phyloP scores from a whole-genome alignment of 2,329 filamentous ascomycete species.

The Trichoderma koningiopsis region DNA sequence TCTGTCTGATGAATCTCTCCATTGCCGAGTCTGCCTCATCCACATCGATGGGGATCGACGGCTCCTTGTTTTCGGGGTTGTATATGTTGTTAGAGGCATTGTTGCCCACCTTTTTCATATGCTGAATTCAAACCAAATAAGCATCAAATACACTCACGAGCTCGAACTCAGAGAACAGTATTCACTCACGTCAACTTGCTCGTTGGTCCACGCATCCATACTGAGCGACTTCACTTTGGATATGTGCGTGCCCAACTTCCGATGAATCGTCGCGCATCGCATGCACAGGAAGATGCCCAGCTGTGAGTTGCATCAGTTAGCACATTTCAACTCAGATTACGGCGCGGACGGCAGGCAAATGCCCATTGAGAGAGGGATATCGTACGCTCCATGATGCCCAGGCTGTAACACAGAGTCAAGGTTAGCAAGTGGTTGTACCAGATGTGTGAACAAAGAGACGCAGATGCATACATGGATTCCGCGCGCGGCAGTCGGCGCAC shows the following conservation, averaged over 20 bases:
- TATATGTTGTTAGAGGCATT: conserved; percentile 81
- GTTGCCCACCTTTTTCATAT: conserved; percentile 94
- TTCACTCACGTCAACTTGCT: conserved; percentile 85
- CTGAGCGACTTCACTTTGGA: conserved; percentile 98
- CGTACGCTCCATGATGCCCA: conserved; percentile 97
- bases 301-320: conserved; percentile 47
- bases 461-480: conserved; percentile 76
- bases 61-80: conserved; percentile 81
- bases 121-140: conserved; percentile 53
- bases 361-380: conserved; percentile 31
- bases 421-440: conserved; percentile 34
- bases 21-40: conserved; percentile 94
- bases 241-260: conserved; percentile 95
- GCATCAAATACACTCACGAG: background rate
- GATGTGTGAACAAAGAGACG: conserved; percentile 20
- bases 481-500: conserved; percentile 90
- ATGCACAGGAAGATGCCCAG: conserved; percentile 96
- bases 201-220: conserved; percentile 96
- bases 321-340: conserved; percentile 1
- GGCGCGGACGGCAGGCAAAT: background rate
- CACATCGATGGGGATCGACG: conserved; percentile 82
- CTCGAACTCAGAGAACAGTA: background rate
- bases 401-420: conserved; percentile 52
- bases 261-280: conserved; percentile 92
- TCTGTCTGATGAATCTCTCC: conserved; percentile 92